A percentile compares a stretch with the other conserved stretches of the same genome.
These are phyloP conservation scores for Aspergillus sp. DNA, from an alignment of 2,329 filamentous ascomycete species.

Conservation along the genomic window DNA sequence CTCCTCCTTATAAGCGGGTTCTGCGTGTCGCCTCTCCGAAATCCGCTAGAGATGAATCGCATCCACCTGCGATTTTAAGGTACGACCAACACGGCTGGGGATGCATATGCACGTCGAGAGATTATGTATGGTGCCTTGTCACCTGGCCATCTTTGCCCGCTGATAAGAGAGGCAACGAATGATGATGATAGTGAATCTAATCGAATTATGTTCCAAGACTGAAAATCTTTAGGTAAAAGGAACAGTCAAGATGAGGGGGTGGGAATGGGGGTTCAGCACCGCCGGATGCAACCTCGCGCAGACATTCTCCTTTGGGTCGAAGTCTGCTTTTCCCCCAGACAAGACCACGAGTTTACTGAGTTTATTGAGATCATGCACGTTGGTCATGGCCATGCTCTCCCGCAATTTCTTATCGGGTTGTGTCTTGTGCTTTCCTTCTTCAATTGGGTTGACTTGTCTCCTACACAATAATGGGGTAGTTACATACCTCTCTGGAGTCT, in stretches of 20 bases:
- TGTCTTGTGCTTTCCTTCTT: conserved; percentile 3
- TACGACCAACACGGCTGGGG: neutral
- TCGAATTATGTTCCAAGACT: conserved; percentile 12
- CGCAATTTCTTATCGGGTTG: neutral
- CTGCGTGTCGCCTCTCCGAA: conserved; percentile 5
- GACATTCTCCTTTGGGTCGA: neutral
- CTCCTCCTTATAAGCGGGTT: neutral
- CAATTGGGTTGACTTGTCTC: neutral
- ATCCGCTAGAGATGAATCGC: conserved; percentile 2
- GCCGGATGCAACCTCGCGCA: conserved; percentile 20
- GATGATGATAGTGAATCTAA: conserved; percentile 9
- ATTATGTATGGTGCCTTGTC: neutral
- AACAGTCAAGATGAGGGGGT: conserved; percentile 14
- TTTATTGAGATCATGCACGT: too few species aligned
- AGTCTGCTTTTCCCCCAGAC: neutral
- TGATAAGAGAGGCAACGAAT: conserved; percentile 19
- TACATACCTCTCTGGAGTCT: neutral
- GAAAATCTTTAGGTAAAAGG: conserved; percentile 30
- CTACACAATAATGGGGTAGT: neutral
- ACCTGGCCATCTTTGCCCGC: neutral
- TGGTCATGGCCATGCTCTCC: neutral
- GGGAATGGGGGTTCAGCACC: conserved; percentile 5
- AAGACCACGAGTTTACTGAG: too few species aligned
- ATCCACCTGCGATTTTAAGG: neutral
- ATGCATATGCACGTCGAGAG: neutral